Evolutionary conservation across 163 green algal genomes (phyloP).

Genomic region (Chloromonas sp.): DNA sequence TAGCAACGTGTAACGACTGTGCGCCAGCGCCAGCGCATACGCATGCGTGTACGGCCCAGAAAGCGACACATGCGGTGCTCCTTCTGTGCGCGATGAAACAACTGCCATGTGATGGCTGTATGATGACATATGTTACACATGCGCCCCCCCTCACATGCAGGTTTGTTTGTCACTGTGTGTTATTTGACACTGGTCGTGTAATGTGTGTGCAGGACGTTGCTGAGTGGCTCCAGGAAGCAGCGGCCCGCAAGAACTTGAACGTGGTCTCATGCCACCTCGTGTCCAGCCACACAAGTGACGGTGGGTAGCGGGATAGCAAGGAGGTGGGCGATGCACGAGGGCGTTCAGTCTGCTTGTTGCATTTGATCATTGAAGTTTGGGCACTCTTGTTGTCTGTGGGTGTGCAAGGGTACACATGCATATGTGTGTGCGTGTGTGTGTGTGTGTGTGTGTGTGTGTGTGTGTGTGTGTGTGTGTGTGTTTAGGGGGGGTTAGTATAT

Average conservation of each 20-base stretch:
- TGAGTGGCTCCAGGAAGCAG: constrained; percentile 68
- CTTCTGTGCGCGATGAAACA: too few relatives aligned
- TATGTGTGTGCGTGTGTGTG: not conserved
- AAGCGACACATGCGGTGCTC: too few relatives aligned
- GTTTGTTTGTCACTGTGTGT: too few relatives aligned
- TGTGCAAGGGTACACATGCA: not conserved
- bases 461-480: not conserved
- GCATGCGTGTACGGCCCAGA: too few relatives aligned
- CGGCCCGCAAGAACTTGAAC: constrained; percentile 61
- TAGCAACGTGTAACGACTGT: too few relatives aligned
- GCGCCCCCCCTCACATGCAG: too few relatives aligned
- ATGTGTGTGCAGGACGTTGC: constrained; percentile 29
- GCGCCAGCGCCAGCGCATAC: too few relatives aligned
- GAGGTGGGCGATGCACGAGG: too few relatives aligned
- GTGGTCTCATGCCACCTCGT: constrained; percentile 66
- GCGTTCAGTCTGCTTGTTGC: not conserved
- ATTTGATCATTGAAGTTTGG: not conserved
- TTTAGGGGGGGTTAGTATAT: too few relatives aligned
- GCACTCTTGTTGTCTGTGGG: too few relatives aligned
- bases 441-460: not conserved
- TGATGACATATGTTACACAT: too few relatives aligned
- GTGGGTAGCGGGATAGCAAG: constrained; percentile 5
- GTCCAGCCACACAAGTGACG: constrained; percentile 53
- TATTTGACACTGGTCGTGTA: not conserved
- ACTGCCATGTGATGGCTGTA: too few relatives aligned